Base-by-base conservation (phyloP, 148 eudicot genomes). In the Rhododendron molle region DNA sequence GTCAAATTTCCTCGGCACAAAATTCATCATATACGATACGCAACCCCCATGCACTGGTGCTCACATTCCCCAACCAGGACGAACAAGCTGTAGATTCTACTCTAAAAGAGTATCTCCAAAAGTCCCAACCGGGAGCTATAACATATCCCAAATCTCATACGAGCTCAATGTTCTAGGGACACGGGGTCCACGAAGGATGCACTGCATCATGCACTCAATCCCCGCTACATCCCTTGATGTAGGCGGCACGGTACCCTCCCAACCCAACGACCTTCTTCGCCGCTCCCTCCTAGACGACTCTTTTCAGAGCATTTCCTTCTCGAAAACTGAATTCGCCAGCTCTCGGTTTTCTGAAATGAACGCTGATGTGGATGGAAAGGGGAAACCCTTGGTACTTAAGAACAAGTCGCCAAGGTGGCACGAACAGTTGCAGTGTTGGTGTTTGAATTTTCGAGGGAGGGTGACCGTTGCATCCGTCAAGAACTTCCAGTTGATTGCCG, bases 91-190 rank as follows among this genome's bases (percentile, higher is more conserved):
- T 44, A 62, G 94, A 47, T 92, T 92, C 87, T 79, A 86, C 81
- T 90, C 94, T 85, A 92, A 89, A 82, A 92, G 89, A 83, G 92
- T 92, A 32, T 92, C 94, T 20, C 94, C 94, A 4, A 92, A 91
- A 87, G 90, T 91, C 46, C 94, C 94, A 21, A 88, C 87, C 1
- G 94, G 94, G 1, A 90, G 88, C 87, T 92, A 92, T 87, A 89
- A 86, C 86, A 88, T 92, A 54, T 86, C 92, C 86, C 92, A 92
- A 69, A 87, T 92, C 62, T 58, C 90, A 12, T 92, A 92, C 38
- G 92, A 92, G 84, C 90, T 92, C 10, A 92, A 92, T 47, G 94
- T 92, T 76, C 91, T 92, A 7, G 94, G 94, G 18, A 92, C 94
- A 8, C 91, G 94, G 20, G 94, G 94, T 28, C 94, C 94, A 67